Evolutionary conservation across 2,329 filamentous ascomycete species (phyloP).

Genomic region (Didymella segeticola): DNA sequence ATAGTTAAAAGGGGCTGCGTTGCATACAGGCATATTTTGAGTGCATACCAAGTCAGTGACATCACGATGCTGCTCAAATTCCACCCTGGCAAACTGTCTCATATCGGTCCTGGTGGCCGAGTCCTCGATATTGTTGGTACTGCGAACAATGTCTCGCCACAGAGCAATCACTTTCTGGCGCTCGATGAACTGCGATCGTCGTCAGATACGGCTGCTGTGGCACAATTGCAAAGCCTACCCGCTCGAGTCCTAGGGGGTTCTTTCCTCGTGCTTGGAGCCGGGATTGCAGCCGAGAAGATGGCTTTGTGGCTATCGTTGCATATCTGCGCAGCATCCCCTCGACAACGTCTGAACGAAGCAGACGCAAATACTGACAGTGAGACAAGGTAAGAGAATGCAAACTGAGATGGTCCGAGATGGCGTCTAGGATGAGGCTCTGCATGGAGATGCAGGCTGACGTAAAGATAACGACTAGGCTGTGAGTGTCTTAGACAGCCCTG

Average conservation of each 20-base stretch:
- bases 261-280: conserved; percentile 42
- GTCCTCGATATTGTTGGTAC: conserved; percentile 45
- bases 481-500: conserved; percentile 17
- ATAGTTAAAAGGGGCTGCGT: conserved; percentile 7
- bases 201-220: background rate
- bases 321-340: conserved; percentile 42
- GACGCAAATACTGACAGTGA: background rate
- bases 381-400: background rate
- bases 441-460: conserved; percentile 28
- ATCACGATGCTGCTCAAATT: conserved; percentile 56
- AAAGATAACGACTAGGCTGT: conserved; percentile 19
- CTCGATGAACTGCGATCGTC: conserved; percentile 54
- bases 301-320: conserved; percentile 41
- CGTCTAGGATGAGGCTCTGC: conserved; percentile 15
- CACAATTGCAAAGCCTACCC: conserved; percentile 24
- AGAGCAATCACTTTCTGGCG: conserved; percentile 54
- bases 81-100: conserved; percentile 55
- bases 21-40: background rate
- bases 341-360: background rate
- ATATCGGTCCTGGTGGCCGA: conserved; percentile 50
- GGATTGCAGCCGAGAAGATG: conserved; percentile 40
- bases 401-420: conserved; percentile 8
- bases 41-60: conserved; percentile 55
- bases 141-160: conserved; percentile 57
- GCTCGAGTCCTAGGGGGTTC: conserved; percentile 42